Conservation (phyloP, 768 basidiomycete species). For the Kwoniella heveanensis region DNA sequence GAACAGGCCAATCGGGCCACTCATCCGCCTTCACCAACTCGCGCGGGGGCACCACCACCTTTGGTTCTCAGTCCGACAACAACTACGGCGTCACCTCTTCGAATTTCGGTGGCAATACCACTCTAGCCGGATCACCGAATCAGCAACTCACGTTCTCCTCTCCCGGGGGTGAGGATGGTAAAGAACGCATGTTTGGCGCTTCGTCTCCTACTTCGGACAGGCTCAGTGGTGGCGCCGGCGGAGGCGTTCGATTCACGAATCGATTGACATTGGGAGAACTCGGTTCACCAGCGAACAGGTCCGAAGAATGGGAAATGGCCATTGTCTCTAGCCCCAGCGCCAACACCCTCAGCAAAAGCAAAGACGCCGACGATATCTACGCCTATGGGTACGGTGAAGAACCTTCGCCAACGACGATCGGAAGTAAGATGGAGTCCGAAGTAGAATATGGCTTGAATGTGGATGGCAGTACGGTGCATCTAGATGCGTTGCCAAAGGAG, state of each 20-base stretch:
- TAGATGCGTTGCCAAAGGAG: conserved; percentile 30
- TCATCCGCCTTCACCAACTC: conserved; percentile 26
- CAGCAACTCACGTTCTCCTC: conserved; percentile 6
- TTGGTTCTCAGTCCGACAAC: conserved; percentile 20
- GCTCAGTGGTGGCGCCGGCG: neutral
- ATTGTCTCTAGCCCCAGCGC: conserved; percentile 5
- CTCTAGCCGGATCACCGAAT: conserved; percentile 16
- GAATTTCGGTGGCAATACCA: conserved; percentile 34
- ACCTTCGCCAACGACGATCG: conserved; percentile 20
- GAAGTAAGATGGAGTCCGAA: conserved; percentile 25
- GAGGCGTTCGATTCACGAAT: conserved; percentile 39
- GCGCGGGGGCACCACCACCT: conserved; percentile 20
- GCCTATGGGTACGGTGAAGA: conserved; percentile 6
- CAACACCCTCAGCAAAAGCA: neutral
- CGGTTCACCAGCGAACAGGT: neutral
- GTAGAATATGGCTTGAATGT: conserved; percentile 23
- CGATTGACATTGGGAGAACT: conserved; percentile 22
- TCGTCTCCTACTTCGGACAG: neutral
- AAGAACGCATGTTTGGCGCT: neutral
- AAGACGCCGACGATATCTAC: conserved; percentile 4
- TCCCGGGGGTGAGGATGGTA: neutral
- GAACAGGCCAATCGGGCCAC: conserved; percentile 8
- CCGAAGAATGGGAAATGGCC: conserved; percentile 15
- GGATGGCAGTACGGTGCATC: conserved; percentile 32
- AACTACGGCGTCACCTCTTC: conserved; percentile 30